Evolutionary conservation across 106 monocot species (phyloP).

Genomic region (Amphibolis antarctica): DNA sequence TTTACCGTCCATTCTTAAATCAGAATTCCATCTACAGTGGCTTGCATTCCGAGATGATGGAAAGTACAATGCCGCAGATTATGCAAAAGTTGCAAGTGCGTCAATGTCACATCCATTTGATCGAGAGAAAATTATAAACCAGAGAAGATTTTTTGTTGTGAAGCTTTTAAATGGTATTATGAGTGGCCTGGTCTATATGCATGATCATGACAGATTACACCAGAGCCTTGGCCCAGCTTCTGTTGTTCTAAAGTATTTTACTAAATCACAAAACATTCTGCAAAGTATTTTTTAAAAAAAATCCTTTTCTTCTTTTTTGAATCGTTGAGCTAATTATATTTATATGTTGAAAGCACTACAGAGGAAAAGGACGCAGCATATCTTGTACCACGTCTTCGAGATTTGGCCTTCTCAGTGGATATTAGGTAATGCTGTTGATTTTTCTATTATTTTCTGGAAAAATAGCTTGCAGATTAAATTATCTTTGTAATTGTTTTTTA

Average conservation of each 20-base stretch:
- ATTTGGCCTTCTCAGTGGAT: conserved; percentile 95
- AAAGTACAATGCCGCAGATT: conserved; percentile 80
- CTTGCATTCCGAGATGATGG: conserved; percentile 88
- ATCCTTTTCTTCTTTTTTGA: background rate
- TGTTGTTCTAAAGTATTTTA: conserved; percentile 71
- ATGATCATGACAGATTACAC: conserved; percentile 79
- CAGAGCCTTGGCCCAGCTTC: conserved; percentile 95
- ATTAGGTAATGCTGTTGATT: conserved; percentile 31
- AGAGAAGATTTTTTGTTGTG: conserved; percentile 53
- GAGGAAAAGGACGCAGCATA: conserved; percentile 55
- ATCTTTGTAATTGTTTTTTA: background rate
- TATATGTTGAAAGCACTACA: conserved; percentile 35
- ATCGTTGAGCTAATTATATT: background rate
- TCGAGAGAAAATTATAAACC: conserved; percentile 31
- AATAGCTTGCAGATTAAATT: too few species aligned
- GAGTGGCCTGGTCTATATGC: conserved; percentile 69
- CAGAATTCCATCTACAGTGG: conserved; percentile 50
- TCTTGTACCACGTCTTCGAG: conserved; percentile 70
- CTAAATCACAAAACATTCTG: background rate
- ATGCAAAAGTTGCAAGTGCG: conserved; percentile 63
- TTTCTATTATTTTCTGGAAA: background rate
- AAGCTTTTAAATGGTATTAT: conserved; percentile 75
- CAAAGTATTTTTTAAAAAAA: background rate
- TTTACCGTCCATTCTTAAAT: background rate
- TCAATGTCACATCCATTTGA: conserved; percentile 38